Base-by-base conservation (phyloP, 1,284 basidiomycete genomes). In the Schizophyllum commune region DNA sequence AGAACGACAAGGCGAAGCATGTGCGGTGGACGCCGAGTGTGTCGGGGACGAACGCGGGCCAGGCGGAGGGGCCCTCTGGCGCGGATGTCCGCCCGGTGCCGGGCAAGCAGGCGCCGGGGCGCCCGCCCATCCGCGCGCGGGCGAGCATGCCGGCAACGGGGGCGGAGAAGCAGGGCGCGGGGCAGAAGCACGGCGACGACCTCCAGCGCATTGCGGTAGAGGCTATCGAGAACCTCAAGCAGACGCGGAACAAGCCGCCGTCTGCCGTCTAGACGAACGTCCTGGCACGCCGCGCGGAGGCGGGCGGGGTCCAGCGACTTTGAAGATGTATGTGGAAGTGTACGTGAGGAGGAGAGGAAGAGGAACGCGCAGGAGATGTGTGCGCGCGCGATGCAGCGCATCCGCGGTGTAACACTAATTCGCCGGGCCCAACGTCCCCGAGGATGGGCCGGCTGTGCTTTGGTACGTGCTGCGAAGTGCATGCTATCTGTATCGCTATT, bases 11-110 rank as follows among this genome's bases (percentile, higher is more conserved):
- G 22, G 66, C 63, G 19, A 70, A 71, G 58, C 75, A 76, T 13
- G 73, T 64, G 4, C 64, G 68, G 55, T 76, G 76, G 75, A 76
- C 69, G 33, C 75, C 76, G 0, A 66, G 65, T 13, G 60, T 62
- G 57, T 6, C 62, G 51, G 64, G 60, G 27, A 55, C 11, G 32
- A 58, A 20, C 55, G n/a, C 13, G 27, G 33, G 58, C 4, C 27
- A 47, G 5, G n/a, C 39, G 53, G 52, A 39, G 20, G 58, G 52
- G 8, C 56, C 58, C 11, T 60, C 54, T 21, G 60, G 57, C 56
- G 13, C 60, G 57, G 55, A 39, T 53, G 27, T 33, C 34, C 47
- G 39, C n/a, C 32, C 9, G 15, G 15, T 52, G 56, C 19, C 60
- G 52, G 51, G n/a, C 33, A 60, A 56, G 59, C 33, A 22, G 21